Percentiles rank a stretch among this genome's conserved stretches.
These are phyloP conservation scores for Carpinus fangiana DNA, from an alignment of 306 rosid genomes.

Conservation along the genomic window DNA sequence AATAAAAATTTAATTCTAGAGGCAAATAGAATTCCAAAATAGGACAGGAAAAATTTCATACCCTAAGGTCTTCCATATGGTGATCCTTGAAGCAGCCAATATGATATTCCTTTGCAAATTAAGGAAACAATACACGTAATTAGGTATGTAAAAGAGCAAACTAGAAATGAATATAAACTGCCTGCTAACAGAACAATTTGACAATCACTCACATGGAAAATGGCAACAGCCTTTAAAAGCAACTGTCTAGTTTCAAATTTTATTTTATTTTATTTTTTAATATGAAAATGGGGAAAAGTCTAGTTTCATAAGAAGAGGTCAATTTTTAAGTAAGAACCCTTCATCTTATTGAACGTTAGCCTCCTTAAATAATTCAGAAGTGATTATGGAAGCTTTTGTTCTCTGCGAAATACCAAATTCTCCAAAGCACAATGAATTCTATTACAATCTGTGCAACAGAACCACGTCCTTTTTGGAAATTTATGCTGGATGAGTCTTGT, in stretches of 20 bases:
- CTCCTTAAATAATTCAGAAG: too few species aligned
- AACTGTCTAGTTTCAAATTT: slow-evolving; percentile 14
- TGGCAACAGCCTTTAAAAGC: slow-evolving; percentile 56
- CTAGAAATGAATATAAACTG: too few species aligned
- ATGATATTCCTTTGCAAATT: slow-evolving; percentile 87
- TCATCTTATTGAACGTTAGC: slow-evolving; percentile 40
- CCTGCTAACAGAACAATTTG: neutral
- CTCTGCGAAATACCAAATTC: too few species aligned
- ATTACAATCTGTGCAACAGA: slow-evolving; percentile 34
- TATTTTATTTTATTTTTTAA: too few species aligned
- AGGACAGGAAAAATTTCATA: slow-evolving; percentile 5
- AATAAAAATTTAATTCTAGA: neutral
- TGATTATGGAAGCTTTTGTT: too few species aligned
- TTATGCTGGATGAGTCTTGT: slow-evolving; percentile 42
- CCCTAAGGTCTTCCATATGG: slow-evolving; percentile 56
- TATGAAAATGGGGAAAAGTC: too few species aligned
- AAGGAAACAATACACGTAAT: neutral
- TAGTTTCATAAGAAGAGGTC: neutral
- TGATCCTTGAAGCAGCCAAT: slow-evolving; percentile 74
- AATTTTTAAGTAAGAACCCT: slow-evolving; percentile 63
- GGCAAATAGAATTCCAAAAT: neutral
- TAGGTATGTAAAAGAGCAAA: too few species aligned
- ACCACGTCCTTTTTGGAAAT: slow-evolving; percentile 71
- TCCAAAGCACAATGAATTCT: too few species aligned
- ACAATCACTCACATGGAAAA: slow-evolving; percentile 64